Evolutionary conservation across 139 green algal species (phyloP), one percentile per base, ranked within the genome.

Genomic region (Closterium sp.): DNA sequence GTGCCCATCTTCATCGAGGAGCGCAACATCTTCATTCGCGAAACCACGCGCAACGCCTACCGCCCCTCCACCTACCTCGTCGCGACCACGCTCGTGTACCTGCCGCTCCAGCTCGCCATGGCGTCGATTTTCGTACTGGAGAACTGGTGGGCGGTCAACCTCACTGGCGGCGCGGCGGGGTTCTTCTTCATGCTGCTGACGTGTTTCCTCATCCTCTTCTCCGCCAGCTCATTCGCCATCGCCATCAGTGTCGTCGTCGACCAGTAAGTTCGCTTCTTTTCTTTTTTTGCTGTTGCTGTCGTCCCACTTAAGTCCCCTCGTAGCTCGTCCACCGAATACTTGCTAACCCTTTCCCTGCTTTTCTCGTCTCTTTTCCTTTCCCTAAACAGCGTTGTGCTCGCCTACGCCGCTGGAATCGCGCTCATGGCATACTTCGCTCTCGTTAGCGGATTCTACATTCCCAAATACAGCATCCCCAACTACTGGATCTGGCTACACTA

Each of bases 401-500:
- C 62, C 17, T 79, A 95, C 70, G 89, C 89, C n/a, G 70, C 94
- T 27, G 70, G 27, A 21, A 30, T 89, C 19, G 89, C 89, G 7
- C 19, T 94, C 17, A 94, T 91, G 19, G 91, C 91, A 0, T 94
- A 90, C 88, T 90, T 94, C 31, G 29, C 90, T 7, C 91, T 94
- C 0, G 30, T 92, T 9, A 70, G 32, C 73, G 91, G 91, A 17
- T 94, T 94, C 27, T 94, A 94, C 89, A 94, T 93, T 90, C 50
- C 50, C 24, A n/a, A 34, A 10, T 31, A n/a, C 22, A 42, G 91
- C 31, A 95, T 95, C 7, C 93, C 93, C 62, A 38, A 31, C 10
- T 95, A 95, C 50, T 96, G 93, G 93, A 91, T 95, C 0, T 95
- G 93, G 93, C 21, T 95, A 19, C 89, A 95, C 92, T 95, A 96